Evolutionary conservation across 805 yeast species (phyloP).

Genomic region (Blastobotrys peoriensis): DNA sequence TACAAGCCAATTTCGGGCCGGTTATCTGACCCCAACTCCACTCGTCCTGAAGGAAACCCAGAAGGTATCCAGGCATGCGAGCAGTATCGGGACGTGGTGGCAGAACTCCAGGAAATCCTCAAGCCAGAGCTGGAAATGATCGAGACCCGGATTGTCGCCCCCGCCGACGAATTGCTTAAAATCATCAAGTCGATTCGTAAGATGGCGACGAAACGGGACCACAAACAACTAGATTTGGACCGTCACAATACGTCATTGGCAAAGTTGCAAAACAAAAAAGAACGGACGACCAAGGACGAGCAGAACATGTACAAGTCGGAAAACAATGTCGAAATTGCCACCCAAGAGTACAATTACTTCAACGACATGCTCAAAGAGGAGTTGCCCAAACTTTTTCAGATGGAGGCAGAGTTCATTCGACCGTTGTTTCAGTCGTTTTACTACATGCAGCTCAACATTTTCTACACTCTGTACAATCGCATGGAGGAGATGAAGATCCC

Average conservation of each 20-base stretch:
- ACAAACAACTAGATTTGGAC: slow-evolving; percentile 90
- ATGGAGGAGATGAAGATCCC: slow-evolving; percentile 98
- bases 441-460: slow-evolving; percentile 96
- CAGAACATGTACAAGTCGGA: slow-evolving; percentile 84
- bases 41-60: slow-evolving; percentile 89
- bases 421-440: slow-evolving; percentile 93
- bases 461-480: slow-evolving; percentile 82
- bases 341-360: slow-evolving; percentile 92
- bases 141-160: slow-evolving; percentile 81
- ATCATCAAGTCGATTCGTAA: slow-evolving; percentile 80
- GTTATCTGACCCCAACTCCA: slow-evolving; percentile 79
- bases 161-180: slow-evolving; percentile 83
- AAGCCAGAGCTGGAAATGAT: slow-evolving; percentile 92
- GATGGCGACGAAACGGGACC: slow-evolving; percentile 93
- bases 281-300: slow-evolving; percentile 81
- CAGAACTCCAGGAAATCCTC: slow-evolving; percentile 75
- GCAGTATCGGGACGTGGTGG: slow-evolving; percentile 81
- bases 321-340: slow-evolving; percentile 83
- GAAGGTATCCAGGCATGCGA: slow-evolving; percentile 94
- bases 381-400: slow-evolving; percentile 76
- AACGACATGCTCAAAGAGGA: slow-evolving; percentile 91
- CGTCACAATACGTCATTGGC: slow-evolving; percentile 65
- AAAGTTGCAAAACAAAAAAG: slow-evolving; percentile 77
- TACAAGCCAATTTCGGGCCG: slow-evolving; percentile 95
- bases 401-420: slow-evolving; percentile 87